These are phyloP conservation scores for Kalmanozyma brasiliensis DNA, from an alignment of 1,284 basidiomycete species.

Conservation along the genomic window DNA sequence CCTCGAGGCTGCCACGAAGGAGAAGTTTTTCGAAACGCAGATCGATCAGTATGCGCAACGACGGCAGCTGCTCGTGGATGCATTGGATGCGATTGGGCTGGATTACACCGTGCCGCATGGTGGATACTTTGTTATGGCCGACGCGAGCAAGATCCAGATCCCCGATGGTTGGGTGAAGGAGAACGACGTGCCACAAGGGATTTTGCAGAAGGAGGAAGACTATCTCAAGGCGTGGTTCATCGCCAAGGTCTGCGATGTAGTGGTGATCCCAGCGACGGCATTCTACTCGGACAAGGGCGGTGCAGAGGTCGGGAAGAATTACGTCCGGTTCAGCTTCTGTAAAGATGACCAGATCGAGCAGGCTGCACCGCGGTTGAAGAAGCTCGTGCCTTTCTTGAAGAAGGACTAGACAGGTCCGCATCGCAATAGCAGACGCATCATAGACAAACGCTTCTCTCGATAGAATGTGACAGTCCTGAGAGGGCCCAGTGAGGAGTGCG, in stretches of 20 bases:
- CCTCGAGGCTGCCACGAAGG: slow-evolving; percentile 76
- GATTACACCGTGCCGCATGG: slow-evolving; percentile 73
- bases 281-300: slow-evolving; percentile 58
- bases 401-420: too few relatives aligned
- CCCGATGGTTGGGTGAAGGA: slow-evolving; percentile 88
- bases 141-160: slow-evolving; percentile 82
- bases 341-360: slow-evolving; percentile 61
- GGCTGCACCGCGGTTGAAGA: slow-evolving; percentile 53
- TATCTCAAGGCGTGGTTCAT: slow-evolving; percentile 75
- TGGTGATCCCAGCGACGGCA: slow-evolving; percentile 64
- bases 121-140: slow-evolving; percentile 71
- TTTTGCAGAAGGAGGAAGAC: slow-evolving; percentile 84
- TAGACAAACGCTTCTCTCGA: too few relatives aligned
- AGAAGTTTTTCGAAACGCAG: slow-evolving; percentile 84
- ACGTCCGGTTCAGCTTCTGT: slow-evolving; percentile 63
- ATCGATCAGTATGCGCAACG: slow-evolving; percentile 82
- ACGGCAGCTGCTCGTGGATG: slow-evolving; percentile 77
- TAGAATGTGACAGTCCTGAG: too few relatives aligned
- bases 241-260: slow-evolving; percentile 65
- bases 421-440: too few relatives aligned
- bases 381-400: slow-evolving; percentile 37
- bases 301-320: slow-evolving; percentile 48
- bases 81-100: slow-evolving; percentile 85
- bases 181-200: slow-evolving; percentile 77
- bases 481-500: too few relatives aligned